Base-by-base conservation (phyloP, 139 green algal genomes). In the Chlamydomonas sphaeroides region DNA sequence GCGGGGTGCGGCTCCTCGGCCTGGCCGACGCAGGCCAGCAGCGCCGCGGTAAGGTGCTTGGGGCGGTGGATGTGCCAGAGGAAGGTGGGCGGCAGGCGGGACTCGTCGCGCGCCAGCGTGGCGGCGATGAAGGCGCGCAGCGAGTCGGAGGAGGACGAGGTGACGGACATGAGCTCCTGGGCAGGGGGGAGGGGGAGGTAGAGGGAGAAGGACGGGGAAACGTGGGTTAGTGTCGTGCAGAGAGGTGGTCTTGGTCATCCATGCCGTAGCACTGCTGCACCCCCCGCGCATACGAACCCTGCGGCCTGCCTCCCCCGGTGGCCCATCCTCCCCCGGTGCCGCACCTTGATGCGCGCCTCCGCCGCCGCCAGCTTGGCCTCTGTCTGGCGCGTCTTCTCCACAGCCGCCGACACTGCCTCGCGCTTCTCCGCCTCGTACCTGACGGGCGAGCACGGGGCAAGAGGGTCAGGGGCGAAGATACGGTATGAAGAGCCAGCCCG, bases 341-440 rank as follows among this genome's bases (percentile, higher is more conserved):
- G 23, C 53, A 77, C 78, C 78, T 84, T 63, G 38, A 70, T 70
- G 36, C 78, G 28, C 41, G 53, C 28, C 28, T 78, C 53, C n/a
- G 48, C 57, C 53, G 56, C 30, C n/a, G 32, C 28, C 53, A 84
- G 26, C 56, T 35, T 36, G 7, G 45, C 35, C 80, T 86, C 69
- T 45, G 81, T 48, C 45, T 77, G 42, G 41, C 36, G 42, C 61
- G 75, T 66, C 20, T 69, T 45, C 45, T 75, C 67, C 42, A 63
- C 23, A 23, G 59, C 49, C 26, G 28, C 45, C 2, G 80, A 25
- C 48, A 80, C 5, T 26, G 74, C 41, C 42, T 73, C 51, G 39
- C 69, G 56, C 48, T 72, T 79, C 80, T 86, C 80, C 5, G 42
- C 70, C 39, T 79, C 80, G 74, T 69, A 82, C 74, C 74, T 80